phyloP scores from a whole-genome alignment of 2,329 filamentous ascomycete genomes.

The Bipolaris oryzae region DNA sequence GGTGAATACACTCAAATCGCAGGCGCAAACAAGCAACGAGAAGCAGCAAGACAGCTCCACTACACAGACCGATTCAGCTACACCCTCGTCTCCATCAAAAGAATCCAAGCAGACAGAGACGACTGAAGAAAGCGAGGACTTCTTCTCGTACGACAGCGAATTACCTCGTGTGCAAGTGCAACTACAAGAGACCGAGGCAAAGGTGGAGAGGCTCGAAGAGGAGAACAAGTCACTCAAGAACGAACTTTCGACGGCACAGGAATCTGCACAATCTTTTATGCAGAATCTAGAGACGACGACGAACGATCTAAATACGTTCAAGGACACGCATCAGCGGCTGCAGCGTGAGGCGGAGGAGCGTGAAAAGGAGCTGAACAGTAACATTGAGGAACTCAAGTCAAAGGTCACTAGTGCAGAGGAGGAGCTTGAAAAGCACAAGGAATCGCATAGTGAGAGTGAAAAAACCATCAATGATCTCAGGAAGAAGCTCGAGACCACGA shows the following conservation, averaged over 20 bases:
- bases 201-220: slow-evolving; percentile 71
- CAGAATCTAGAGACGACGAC: slow-evolving; percentile 71
- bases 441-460: slow-evolving; percentile 49
- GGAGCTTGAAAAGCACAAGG: slow-evolving; percentile 54
- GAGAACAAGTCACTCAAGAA: slow-evolving; percentile 72
- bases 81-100: slow-evolving; percentile 34
- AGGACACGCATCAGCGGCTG: slow-evolving; percentile 57
- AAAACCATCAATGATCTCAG: slow-evolving; percentile 49
- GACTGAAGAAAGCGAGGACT: slow-evolving; percentile 65
- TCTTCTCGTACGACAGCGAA: slow-evolving; percentile 93
- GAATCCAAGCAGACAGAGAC: slow-evolving; percentile 33
- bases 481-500: slow-evolving; percentile 41
- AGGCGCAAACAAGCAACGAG: slow-evolving; percentile 23
- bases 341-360: slow-evolving; percentile 42
- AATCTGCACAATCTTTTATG: slow-evolving; percentile 60
- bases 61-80: slow-evolving; percentile 32
- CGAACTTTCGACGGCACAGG: slow-evolving; percentile 73
- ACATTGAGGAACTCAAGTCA: slow-evolving; percentile 36
- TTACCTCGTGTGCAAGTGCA: slow-evolving; percentile 80
- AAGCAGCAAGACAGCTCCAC: slow-evolving; percentile 36
- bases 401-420: slow-evolving; percentile 49
- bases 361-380: slow-evolving; percentile 37
- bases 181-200: slow-evolving; percentile 69
- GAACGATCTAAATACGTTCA: slow-evolving; percentile 64
- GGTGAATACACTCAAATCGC: slow-evolving; percentile 59